Evolutionary conservation across 352 stramenopile species (phyloP).

Genomic region (Peronospora destructor): DNA sequence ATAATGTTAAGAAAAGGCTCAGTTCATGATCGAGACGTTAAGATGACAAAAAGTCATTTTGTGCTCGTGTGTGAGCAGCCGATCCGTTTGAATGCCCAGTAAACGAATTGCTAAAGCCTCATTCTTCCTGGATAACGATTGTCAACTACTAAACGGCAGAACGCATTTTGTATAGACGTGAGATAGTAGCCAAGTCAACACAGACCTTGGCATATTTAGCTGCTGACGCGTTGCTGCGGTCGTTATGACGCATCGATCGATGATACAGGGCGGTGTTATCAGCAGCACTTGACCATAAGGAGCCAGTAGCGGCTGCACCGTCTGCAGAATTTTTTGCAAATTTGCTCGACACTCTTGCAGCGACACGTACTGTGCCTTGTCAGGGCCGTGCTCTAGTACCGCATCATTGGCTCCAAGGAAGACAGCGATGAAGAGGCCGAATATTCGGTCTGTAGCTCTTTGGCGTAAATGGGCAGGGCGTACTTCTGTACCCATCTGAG

Average conservation of each 20-base stretch:
- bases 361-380: constrained; percentile 40
- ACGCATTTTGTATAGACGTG: no score
- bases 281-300: constrained; percentile 25
- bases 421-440: constrained; percentile 36
- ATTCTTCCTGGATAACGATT: no score
- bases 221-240: constrained; percentile 42
- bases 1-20: no score
- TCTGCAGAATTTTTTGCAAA: constrained; percentile 31
- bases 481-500: constrained; percentile 32
- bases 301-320: constrained; percentile 16
- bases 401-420: constrained; percentile 67
- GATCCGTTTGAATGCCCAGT: no score
- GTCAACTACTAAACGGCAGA: no score
- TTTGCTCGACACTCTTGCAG: constrained; percentile 40
- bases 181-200: constrained; percentile 32
- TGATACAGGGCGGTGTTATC: constrained; percentile 34
- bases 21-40: no score
- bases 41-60: no score
- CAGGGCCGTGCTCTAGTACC: constrained; percentile 28
- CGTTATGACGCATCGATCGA: constrained; percentile 29
- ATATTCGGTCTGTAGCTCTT: constrained; percentile 33
- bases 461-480: constrained; percentile 25
- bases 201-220: constrained; percentile 43
- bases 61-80: no score
- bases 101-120: no score